These are phyloP conservation scores for Dryas drummondii DNA, from an alignment of 306 rosid species.

Conservation along the genomic window DNA sequence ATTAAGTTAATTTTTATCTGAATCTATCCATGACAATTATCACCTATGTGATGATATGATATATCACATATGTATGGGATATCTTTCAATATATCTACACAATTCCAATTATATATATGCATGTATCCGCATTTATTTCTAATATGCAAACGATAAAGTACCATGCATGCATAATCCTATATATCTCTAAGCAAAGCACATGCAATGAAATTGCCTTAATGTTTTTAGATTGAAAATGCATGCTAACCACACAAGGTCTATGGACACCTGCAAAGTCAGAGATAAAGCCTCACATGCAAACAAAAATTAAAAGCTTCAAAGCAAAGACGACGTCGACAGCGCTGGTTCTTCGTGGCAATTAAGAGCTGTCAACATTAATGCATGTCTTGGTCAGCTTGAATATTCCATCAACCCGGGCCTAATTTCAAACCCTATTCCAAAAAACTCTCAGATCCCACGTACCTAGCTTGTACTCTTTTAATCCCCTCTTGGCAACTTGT, in stretches of 20 bases:
- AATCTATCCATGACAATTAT: too few species aligned
- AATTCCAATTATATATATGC: too few species aligned
- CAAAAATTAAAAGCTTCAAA: background rate
- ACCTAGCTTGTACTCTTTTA: background rate
- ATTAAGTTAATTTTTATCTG: too few species aligned
- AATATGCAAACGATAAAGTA: too few species aligned
- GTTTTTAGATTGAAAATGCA: background rate
- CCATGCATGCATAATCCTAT: background rate
- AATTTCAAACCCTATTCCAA: background rate
- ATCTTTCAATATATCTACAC: too few species aligned
- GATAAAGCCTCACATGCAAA: background rate
- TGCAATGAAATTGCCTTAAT: slow-evolving; percentile 11
- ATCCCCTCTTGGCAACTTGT: background rate
- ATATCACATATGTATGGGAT: too few species aligned
- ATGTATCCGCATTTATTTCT: too few species aligned
- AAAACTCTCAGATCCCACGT: background rate
- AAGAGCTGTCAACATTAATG: slow-evolving; percentile 5
- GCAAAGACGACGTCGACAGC: background rate
- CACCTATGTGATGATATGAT: too few species aligned
- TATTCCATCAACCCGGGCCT: background rate
- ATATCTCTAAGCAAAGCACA: slow-evolving; percentile 4
- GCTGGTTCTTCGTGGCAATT: background rate
- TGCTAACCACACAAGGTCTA: background rate
- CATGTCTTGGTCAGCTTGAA: slow-evolving; percentile 10
- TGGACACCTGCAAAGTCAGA: slow-evolving; percentile 2